These are phyloP conservation scores for Ogataea sp. DNA, from an alignment of 805 yeast genomes.

Conservation along the genomic window DNA sequence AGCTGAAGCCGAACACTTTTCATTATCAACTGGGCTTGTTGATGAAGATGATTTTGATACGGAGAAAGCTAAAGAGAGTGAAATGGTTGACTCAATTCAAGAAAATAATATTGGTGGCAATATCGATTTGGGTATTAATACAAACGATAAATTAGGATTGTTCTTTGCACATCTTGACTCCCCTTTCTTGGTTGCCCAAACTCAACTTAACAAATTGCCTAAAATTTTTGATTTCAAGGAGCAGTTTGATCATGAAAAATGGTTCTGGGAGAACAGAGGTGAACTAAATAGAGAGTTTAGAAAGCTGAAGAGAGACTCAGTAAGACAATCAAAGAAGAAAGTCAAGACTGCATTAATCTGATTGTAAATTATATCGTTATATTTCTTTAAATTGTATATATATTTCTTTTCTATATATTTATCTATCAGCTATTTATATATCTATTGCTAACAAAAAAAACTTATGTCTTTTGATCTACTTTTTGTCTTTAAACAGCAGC, in stretches of 20 bases:
- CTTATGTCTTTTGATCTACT: no score
- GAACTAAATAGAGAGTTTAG: conserved; percentile 71
- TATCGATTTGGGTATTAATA: not conserved
- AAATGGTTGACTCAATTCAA: conserved; percentile 9
- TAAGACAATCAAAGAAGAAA: conserved; percentile 46
- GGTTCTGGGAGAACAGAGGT: conserved; percentile 82
- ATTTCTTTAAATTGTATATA: not conserved
- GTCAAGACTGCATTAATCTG: conserved; percentile 6
- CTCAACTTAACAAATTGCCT: conserved; percentile 60
- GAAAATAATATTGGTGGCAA: not conserved
- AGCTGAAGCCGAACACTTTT: conserved; percentile 27
- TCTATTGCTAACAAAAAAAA: no score
- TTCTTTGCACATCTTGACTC: conserved; percentile 83
- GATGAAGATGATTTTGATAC: conserved; percentile 42
- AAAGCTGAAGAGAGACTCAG: conserved; percentile 65
- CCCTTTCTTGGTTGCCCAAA: conserved; percentile 79
- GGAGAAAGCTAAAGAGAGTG: conserved; percentile 25
- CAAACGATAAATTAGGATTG: conserved; percentile 33
- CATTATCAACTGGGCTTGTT: conserved; percentile 27
- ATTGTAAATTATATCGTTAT: no score
- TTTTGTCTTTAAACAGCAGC: no score
- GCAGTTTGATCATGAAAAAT: conserved; percentile 50
- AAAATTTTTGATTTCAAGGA: conserved; percentile 21
- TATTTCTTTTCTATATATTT: no score
- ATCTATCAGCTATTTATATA: no score